phyloP scores from a whole-genome alignment of 179 eudicot species.

The Carnegiea gigantea region DNA sequence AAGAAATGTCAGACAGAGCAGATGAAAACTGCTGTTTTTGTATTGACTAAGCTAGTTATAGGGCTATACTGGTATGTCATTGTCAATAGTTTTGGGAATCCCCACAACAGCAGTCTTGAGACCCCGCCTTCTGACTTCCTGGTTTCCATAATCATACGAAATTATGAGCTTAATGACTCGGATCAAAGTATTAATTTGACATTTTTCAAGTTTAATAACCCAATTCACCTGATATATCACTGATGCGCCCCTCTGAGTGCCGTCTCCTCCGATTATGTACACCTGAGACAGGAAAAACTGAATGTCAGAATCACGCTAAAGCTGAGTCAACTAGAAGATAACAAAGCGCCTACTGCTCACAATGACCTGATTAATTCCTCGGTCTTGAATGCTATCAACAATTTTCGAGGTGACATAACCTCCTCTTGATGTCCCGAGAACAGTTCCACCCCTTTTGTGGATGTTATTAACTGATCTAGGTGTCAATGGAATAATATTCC shows the following conservation, averaged over 20 bases:
- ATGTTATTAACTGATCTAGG: slow-evolving; percentile 64
- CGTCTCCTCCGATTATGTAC: slow-evolving; percentile 86
- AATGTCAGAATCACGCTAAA: neutral
- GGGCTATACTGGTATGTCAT: slow-evolving; percentile 34
- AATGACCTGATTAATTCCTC: slow-evolving; percentile 63
- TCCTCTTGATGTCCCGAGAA: slow-evolving; percentile 70
- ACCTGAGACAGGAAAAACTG: slow-evolving; percentile 33
- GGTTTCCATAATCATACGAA: neutral
- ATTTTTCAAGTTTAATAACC: neutral
- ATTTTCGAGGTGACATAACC: slow-evolving; percentile 65
- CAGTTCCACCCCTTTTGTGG: slow-evolving; percentile 79
- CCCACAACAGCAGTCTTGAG: slow-evolving; percentile 51
- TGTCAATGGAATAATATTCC: slow-evolving; percentile 38
- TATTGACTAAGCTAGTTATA: neutral
- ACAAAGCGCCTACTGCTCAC: too few species aligned
- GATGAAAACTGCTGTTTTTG: neutral
- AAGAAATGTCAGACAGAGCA: neutral
- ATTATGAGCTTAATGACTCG: neutral
- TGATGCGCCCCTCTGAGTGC: slow-evolving; percentile 80
- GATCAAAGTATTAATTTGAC: too few species aligned
- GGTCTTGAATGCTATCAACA: slow-evolving; percentile 54
- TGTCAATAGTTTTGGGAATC: slow-evolving; percentile 84
- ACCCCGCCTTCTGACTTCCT: slow-evolving; percentile 58
- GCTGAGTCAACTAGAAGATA: neutral
- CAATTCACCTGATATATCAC: slow-evolving; percentile 48